Percentiles rank a stretch among this genome's conserved stretches.
These are phyloP conservation scores for Ophiocordyceps camponoti-floridani DNA, from an alignment of 2,329 filamentous ascomycete species.

Conservation along the genomic window DNA sequence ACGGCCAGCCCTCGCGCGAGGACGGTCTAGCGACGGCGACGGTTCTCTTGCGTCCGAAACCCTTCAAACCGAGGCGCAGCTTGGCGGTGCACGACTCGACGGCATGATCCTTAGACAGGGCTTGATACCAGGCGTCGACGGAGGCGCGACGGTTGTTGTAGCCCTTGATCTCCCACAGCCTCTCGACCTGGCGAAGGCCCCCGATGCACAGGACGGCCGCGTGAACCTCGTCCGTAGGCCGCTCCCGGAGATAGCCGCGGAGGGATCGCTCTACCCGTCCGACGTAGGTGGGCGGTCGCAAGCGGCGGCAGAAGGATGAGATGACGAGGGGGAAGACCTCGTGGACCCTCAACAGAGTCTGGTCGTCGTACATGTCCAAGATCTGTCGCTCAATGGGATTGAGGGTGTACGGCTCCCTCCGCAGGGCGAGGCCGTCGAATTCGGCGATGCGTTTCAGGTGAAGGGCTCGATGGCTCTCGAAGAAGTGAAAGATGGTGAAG, in stretches of 20 bases:
- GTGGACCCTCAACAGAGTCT: slow-evolving; percentile 43
- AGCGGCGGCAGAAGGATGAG: slow-evolving; percentile 42
- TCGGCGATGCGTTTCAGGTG: slow-evolving; percentile 38
- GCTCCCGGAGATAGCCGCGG: slow-evolving; percentile 44
- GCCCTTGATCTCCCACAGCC: slow-evolving; percentile 48
- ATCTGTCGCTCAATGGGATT: slow-evolving; percentile 45
- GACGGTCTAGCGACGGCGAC: slow-evolving; percentile 12
- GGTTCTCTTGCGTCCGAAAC: slow-evolving; percentile 41
- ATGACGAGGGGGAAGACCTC: slow-evolving; percentile 47
- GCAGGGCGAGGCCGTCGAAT: slow-evolving; percentile 31
- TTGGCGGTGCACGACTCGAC: slow-evolving; percentile 23
- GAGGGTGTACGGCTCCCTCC: slow-evolving; percentile 34
- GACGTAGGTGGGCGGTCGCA: slow-evolving; percentile 46
- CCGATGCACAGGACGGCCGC: slow-evolving; percentile 41
- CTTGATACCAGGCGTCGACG: slow-evolving; percentile 42
- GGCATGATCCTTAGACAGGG: slow-evolving; percentile 23
- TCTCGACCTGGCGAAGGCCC: slow-evolving; percentile 42
- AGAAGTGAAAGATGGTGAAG: slow-evolving; percentile 51
- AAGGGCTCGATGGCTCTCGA: slow-evolving; percentile 43
- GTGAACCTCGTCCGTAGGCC: slow-evolving; percentile 44
- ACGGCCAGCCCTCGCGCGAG: slow-evolving; percentile 8
- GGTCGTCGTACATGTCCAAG: slow-evolving; percentile 47
- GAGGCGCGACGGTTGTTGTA: slow-evolving; percentile 41
- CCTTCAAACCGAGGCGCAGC: slow-evolving; percentile 30
- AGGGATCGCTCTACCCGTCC: slow-evolving; percentile 43